These are phyloP conservation scores for Arachnopeziza araneosa DNA, from an alignment of 2,329 filamentous ascomycete species.

Conservation along the genomic window DNA sequence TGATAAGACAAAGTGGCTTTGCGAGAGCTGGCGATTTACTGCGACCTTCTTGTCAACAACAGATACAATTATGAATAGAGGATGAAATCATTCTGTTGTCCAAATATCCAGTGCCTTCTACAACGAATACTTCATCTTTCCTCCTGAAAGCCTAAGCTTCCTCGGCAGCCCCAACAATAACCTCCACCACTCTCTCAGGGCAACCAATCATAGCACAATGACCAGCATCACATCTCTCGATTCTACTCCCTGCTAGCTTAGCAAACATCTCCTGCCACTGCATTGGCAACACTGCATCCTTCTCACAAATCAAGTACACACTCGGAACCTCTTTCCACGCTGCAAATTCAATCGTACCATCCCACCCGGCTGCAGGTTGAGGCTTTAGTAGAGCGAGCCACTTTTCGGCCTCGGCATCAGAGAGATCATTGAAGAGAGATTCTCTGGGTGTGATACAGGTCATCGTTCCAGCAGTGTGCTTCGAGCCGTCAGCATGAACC, in stretches of 20 bases:
- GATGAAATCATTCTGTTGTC: no score
- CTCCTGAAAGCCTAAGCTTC: background rate
- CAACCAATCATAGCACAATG: conserved; percentile 10
- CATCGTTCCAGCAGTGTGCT: background rate
- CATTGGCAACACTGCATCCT: conserved; percentile 3
- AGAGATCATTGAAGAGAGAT: conserved; percentile 8
- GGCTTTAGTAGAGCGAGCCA: conserved; percentile 7
- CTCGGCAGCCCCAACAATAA: conserved; percentile 5
- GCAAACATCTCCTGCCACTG: background rate
- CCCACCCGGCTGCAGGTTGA: conserved; percentile 9
- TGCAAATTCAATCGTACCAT: background rate
- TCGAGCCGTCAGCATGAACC: no score
- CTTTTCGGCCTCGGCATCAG: background rate
- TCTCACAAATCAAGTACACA: conserved; percentile 7
- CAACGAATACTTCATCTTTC: no score
- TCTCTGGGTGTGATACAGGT: conserved; percentile 2
- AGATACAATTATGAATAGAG: no score
- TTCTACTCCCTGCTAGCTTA: conserved; percentile 2
- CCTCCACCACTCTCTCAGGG: conserved; percentile 11
- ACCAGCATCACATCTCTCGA: conserved; percentile 6
- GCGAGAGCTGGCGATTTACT: no score
- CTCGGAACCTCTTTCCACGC: conserved; percentile 8
- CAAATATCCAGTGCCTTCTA: no score
- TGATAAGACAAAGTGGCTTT: background rate
- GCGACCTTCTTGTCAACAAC: no score